These are phyloP conservation scores for Keithomyces neogunnii DNA, from an alignment of 2,329 filamentous ascomycete genomes.

Conservation along the genomic window DNA sequence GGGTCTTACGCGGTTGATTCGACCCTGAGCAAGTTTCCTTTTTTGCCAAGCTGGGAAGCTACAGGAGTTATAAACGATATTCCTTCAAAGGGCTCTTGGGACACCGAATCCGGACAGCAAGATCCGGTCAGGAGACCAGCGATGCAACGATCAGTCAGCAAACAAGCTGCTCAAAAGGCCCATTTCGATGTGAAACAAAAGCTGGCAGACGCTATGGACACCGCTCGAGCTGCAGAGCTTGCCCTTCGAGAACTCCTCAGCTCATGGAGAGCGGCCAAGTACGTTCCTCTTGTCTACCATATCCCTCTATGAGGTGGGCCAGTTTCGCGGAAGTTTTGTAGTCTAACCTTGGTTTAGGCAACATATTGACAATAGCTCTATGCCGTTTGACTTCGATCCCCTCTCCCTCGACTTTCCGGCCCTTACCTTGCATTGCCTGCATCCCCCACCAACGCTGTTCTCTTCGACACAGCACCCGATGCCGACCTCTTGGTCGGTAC, in stretches of 20 bases:
- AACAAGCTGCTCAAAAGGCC: conserved; percentile 46
- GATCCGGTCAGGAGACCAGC: conserved; percentile 27
- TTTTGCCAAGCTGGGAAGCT: conserved; percentile 61
- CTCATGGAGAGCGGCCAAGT: conserved; percentile 78
- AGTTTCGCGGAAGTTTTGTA: conserved; percentile 6
- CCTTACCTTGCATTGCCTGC: conserved; percentile 72
- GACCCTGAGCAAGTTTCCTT: conserved; percentile 44
- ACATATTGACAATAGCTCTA: conserved; percentile 45
- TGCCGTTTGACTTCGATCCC: conserved; percentile 74
- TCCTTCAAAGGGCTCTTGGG: conserved; percentile 31
- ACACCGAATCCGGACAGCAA: conserved; percentile 21
- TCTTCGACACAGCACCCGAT: conserved; percentile 72
- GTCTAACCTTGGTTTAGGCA: conserved; percentile 29
- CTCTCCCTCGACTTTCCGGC: conserved; percentile 79
- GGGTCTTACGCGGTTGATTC: conserved; percentile 34
- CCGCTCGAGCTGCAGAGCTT: conserved; percentile 73
- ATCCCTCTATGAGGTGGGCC: neutral
- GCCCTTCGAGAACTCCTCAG: conserved; percentile 75
- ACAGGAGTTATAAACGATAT: conserved; percentile 75
- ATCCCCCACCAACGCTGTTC: conserved; percentile 73
- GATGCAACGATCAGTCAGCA: conserved; percentile 36
- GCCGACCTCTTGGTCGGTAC: conserved; percentile 71
- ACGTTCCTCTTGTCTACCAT: conserved; percentile 29
- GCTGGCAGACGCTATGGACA: conserved; percentile 64
- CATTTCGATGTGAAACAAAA: conserved; percentile 57